Percentiles rank a stretch among this genome's conserved stretches.
Conservation (phyloP, 495 filamentous ascomycete species). For the Achaetomiella virescens region DNA sequence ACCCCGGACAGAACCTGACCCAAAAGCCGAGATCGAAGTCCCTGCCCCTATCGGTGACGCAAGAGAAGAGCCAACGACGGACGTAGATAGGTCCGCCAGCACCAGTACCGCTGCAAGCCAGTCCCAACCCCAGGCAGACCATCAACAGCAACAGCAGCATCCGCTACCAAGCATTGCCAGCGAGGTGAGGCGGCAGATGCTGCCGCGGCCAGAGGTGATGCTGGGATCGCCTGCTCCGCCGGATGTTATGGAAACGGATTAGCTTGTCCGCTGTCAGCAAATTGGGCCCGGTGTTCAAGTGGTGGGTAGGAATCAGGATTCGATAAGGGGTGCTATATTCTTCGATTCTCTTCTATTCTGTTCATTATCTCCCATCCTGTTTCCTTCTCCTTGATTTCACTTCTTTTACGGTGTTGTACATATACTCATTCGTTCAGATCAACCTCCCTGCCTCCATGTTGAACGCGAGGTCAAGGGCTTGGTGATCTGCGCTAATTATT, state of each 20-base stretch:
- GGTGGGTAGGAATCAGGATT: no score
- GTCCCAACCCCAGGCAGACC: neutral
- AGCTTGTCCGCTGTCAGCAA: neutral
- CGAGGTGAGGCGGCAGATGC: neutral
- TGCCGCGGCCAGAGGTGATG: slow-evolving; percentile 20
- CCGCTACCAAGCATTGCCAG: neutral
- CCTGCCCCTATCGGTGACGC: neutral
- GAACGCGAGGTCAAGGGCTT: no score
- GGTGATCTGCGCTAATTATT: no score
- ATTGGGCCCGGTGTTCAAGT: no score
- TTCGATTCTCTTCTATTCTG: neutral
- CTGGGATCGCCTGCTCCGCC: slow-evolving; percentile 28
- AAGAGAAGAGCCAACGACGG: slow-evolving; percentile 9
- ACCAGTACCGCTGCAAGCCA: slow-evolving; percentile 8
- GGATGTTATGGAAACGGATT: slow-evolving; percentile 29
- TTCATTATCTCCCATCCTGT: no score
- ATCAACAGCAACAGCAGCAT: neutral
- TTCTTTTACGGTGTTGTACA: no score
- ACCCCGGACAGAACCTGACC: slow-evolving; percentile 4
- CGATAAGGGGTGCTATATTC: neutral
- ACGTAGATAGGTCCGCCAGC: slow-evolving; percentile 8
- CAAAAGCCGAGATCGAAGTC: slow-evolving; percentile 17
- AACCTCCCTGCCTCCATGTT: no score
- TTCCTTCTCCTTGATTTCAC: no score
- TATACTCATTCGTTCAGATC: no score